A percentile compares a stretch with the other conserved stretches of the same genome.
Conservation (phyloP, 208 protist genomes). For the Acanthamoeba polyphaga region DNA sequence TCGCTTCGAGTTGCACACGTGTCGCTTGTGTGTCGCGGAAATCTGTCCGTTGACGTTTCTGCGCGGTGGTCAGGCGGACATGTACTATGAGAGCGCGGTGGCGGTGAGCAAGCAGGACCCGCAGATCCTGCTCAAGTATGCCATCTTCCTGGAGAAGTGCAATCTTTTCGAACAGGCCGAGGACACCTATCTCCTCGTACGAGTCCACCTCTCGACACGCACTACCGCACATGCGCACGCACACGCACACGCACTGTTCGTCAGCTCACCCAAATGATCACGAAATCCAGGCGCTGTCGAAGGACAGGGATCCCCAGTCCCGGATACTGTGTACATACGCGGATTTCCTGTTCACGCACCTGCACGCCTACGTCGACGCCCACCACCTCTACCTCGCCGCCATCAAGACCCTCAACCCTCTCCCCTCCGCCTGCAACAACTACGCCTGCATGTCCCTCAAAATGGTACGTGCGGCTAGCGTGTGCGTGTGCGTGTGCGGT, state of each 20-base stretch:
- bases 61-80: not conserved
- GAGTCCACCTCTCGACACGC: not conserved
- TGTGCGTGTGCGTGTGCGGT: not conserved
- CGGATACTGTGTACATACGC: slow-evolving; percentile 47
- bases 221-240: not conserved
- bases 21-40: not conserved
- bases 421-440: slow-evolving; percentile 39
- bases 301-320: not conserved
- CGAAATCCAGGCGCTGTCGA: not conserved
- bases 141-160: slow-evolving; percentile 53
- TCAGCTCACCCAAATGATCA: not conserved
- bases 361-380: slow-evolving; percentile 51
- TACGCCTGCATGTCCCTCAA: slow-evolving; percentile 62
- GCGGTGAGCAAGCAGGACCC: not conserved
- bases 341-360: slow-evolving; percentile 53
- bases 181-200: slow-evolving; percentile 32
- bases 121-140: slow-evolving; percentile 18
- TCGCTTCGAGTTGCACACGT: too few relatives aligned
- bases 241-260: too few relatives aligned
- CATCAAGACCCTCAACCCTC: slow-evolving; percentile 42
- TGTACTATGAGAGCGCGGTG: not conserved
- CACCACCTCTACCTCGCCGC: slow-evolving; percentile 18
- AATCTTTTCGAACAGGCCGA: slow-evolving; percentile 38
- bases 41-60: not conserved
- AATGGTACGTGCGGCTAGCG: not conserved